Evolutionary conservation across 805 yeast genomes (phyloP), one percentile per base, ranked within the genome.

Genomic region (Yarrowia sp.): DNA sequence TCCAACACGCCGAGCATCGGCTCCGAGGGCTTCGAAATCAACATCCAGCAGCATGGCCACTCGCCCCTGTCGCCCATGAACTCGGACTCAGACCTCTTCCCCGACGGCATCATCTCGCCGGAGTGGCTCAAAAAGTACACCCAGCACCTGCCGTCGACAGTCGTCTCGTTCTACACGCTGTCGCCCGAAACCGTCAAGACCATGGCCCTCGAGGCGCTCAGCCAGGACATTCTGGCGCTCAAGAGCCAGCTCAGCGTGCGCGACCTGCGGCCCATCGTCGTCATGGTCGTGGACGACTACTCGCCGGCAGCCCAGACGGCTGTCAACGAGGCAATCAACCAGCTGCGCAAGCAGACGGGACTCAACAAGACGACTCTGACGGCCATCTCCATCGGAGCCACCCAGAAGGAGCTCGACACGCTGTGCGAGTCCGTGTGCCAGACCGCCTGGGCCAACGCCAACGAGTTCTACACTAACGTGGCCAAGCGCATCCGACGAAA

Each of bases 121-220:
- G 73, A 79, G 24, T 85, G 89, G 90, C 63, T 84, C 13, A 75
- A 77, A 33, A 84, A 83, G 67, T 82, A 84, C 66, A 72, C 73
- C 25, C 73, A 76, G n/a, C 62, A 72, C 3, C 41, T 75, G n/a
- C 88, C 89, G 0, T 66, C 80, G 1, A 77, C 80, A 0, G 76
- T 78, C 41, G 71, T 84, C 1, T 68, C 80, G 1, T 76, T 82
- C 35, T 77, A 78, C 27, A 19, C 42, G 16, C 46, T 56, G 16
- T 21, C 36, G 4, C 53, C 44, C 13, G 62, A 59, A 29, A 69
- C 65, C 4, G 70, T 68, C 10, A 78, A 75, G 19, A 66, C 69
- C 3, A 64, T 59, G 36, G 56, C 68, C 13, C 46, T 61, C 36
- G 64, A 62, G 21, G 63, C 67, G 0, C 72, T 71, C 24, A 61